A percentile compares a stretch with the other conserved stretches of the same genome.
Conservation (phyloP, 148 eudicot genomes). For the Drosera capensis region DNA sequence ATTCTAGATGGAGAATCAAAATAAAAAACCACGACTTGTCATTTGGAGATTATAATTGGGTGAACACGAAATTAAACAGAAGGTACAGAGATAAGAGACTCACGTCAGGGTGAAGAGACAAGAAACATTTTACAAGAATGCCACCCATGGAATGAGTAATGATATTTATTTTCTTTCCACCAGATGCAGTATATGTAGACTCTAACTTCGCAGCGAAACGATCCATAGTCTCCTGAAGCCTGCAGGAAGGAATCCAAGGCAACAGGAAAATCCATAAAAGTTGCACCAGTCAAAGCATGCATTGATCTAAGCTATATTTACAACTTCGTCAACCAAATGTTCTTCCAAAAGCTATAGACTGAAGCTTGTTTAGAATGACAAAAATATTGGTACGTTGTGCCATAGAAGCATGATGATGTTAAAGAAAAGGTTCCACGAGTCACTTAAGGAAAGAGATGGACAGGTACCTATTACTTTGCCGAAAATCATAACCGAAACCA, state of each 20-base stretch:
- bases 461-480: conserved; percentile 80
- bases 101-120: conserved; percentile 66
- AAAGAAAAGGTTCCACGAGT: not conserved
- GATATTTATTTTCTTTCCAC: conserved; percentile 71
- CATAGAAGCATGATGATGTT: not conserved
- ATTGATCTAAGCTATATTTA: too few relatives aligned
- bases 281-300: not conserved
- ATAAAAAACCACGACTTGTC: conserved; percentile 5
- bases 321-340: too few relatives aligned
- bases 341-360: too few relatives aligned
- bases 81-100: conserved; percentile 12
- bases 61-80: too few relatives aligned
- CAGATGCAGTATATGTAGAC: conserved; percentile 62
- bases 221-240: conserved; percentile 61
- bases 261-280: too few relatives aligned
- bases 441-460: not conserved
- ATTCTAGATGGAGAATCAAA: not conserved
- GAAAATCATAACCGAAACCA: conserved; percentile 90
- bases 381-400: too few relatives aligned
- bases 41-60: too few relatives aligned
- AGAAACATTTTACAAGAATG: conserved; percentile 62
- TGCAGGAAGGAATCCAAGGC: conserved; percentile 11
- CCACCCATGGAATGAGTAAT: conserved; percentile 99
- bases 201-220: conserved; percentile 62
- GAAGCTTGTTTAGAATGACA: too few relatives aligned